Base-by-base conservation (phyloP, 2,329 filamentous ascomycete species). In the Paradendryphiella salina region DNA sequence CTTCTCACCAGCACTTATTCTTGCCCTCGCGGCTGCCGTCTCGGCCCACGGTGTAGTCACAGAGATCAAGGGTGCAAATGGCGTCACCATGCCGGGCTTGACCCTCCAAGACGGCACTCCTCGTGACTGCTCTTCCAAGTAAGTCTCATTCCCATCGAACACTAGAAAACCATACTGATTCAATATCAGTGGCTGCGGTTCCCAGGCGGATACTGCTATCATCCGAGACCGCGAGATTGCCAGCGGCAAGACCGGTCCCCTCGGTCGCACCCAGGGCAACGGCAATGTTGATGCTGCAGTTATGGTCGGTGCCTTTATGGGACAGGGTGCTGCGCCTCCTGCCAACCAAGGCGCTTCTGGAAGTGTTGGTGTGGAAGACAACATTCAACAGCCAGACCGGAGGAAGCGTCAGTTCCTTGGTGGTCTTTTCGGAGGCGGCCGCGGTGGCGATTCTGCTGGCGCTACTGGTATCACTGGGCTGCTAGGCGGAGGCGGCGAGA, bases 121-220 rank as follows among this genome's bases (percentile, higher is more conserved):
- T 41, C 83, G 85, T 63, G 85, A 88, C 73, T 88, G 85, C 73
- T 77, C 82, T 46, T 78, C 76, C 62, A 71, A 71, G 67, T 70
- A 58, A 34, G 60, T 42, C 26, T 28, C 5, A 8, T 18, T 35
- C 1, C 26, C 17, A 38, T 32, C 11, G 17, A 8, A 23, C 33
- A 10, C 5, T 31, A 14, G 40, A 15, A 28, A 9, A 29, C 2
- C 7, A 18, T 6, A 49, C 61, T 69, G 45, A 70, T 48, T 38
- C 6, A 26, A 2, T 7, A 9, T 4, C 23, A 71, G 67, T 50
- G 63, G 73, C 39, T 88, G 85, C 65, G 85, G 85, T 53, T 80
- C 85, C 13, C 81, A 88, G 67, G 83, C 81, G 50, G 85, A 88
- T 67, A 88, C 85, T 14, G 78, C 85, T 65, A 86, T 88, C 74